Evolutionary conservation across 768 basidiomycete genomes (phyloP).

Genomic region (Boletellus ananiceps): DNA sequence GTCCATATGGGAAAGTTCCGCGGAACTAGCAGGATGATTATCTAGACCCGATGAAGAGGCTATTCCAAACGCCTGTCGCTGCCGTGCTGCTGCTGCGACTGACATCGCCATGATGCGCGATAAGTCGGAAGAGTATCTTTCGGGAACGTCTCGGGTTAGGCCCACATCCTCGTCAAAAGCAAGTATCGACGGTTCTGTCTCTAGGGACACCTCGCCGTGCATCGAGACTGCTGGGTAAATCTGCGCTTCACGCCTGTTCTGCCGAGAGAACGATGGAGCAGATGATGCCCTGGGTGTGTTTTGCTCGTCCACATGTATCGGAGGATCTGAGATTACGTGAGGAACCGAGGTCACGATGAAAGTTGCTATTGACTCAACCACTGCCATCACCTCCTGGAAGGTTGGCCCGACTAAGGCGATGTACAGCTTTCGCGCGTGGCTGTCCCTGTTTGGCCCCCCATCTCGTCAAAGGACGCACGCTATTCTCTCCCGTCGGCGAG

Average conservation of each 20-base stretch:
- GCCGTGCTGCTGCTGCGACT: slow-evolving; percentile 38
- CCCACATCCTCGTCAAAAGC: slow-evolving; percentile 16
- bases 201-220: slow-evolving; percentile 1
- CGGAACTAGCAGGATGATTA: neutral
- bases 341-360: neutral
- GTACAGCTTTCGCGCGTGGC: neutral
- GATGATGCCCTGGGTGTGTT: slow-evolving; percentile 16
- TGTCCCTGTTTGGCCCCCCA: slow-evolving; percentile 9
- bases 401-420: slow-evolving; percentile 5
- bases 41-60: slow-evolving; percentile 39
- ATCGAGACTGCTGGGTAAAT: neutral
- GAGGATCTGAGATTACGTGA: slow-evolving; percentile 11
- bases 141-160: neutral
- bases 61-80: slow-evolving; percentile 51
- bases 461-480: neutral
- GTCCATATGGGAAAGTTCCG: slow-evolving; percentile 34
- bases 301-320: slow-evolving; percentile 14
- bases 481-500: slow-evolving; percentile 24
- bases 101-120: slow-evolving; percentile 26
- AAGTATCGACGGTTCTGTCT: slow-evolving; percentile 11
- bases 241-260: neutral
- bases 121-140: slow-evolving; percentile 27
- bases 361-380: slow-evolving; percentile 10
- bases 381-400: neutral
- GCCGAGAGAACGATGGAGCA: slow-evolving; percentile 4